These are phyloP conservation scores for Lactarius sp. DNA, from an alignment of 768 basidiomycete species.

Conservation along the genomic window DNA sequence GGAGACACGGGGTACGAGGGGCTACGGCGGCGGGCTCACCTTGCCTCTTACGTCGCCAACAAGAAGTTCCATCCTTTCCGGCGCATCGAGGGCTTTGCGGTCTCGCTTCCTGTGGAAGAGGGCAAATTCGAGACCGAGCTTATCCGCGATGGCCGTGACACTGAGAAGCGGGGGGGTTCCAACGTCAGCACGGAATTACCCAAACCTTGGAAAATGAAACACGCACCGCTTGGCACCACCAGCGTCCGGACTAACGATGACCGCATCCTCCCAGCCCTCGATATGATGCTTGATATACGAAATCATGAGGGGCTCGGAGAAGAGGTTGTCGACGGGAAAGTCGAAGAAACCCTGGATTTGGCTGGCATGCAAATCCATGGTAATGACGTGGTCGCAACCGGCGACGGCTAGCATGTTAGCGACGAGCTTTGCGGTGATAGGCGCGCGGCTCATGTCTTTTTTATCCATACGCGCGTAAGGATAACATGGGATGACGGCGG, in stretches of 20 bases:
- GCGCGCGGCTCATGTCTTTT: slow-evolving; percentile 93
- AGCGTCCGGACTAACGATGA: slow-evolving; percentile 96
- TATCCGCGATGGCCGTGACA: slow-evolving; percentile 92
- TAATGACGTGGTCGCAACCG: slow-evolving; percentile 97
- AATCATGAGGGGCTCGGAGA: slow-evolving; percentile 93
- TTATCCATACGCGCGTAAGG: slow-evolving; percentile 97
- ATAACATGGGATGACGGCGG: slow-evolving; percentile 97
- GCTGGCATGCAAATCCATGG: slow-evolving; percentile 97
- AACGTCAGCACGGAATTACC: background rate
- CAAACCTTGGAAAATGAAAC: background rate
- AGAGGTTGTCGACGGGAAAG: slow-evolving; percentile 96
- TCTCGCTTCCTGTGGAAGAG: slow-evolving; percentile 90
- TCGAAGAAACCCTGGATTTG: slow-evolving; percentile 99
- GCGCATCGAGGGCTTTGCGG: slow-evolving; percentile 56
- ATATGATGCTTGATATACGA: slow-evolving; percentile 87
- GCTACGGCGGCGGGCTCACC: slow-evolving; percentile 36
- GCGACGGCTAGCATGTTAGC: slow-evolving; percentile 98
- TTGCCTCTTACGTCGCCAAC: slow-evolving; percentile 94
- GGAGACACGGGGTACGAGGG: background rate
- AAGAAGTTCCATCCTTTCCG: slow-evolving; percentile 85
- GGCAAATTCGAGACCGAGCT: slow-evolving; percentile 91
- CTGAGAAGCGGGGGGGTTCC: slow-evolving; percentile 37
- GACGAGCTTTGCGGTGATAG: slow-evolving; percentile 97
- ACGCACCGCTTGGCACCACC: slow-evolving; percentile 96
- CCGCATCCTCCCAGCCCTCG: slow-evolving; percentile 76